Evolutionary conservation across 495 filamentous ascomycete species (phyloP), one percentile per base, ranked within the genome.

Genomic region (Hypoxylon intermedium): DNA sequence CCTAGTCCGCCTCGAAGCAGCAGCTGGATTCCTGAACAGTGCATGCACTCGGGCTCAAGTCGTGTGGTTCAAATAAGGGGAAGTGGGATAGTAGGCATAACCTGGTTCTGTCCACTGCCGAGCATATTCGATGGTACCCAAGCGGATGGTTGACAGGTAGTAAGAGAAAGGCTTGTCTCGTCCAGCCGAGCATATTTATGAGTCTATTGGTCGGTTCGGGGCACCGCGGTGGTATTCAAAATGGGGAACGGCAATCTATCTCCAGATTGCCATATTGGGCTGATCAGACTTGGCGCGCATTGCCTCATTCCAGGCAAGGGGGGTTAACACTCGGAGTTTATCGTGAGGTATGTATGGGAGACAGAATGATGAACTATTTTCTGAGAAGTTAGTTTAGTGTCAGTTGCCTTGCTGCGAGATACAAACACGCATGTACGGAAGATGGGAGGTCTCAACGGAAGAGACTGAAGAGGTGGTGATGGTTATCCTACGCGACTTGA

Each of bases 241-340:
- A 47, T 19, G 33, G 53, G n/a, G 42, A 57, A 57, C 53, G 53
- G 53, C 42, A 57, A 40, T 47, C 41, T 33, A 24, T 57, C 36
- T 57, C 53, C 53, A 57, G 53, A 47, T 57, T 57, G 5, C 53
- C 53, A 40, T 7, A 48, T 57, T 48, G 21, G 43, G 53, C 41
- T 23, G 31, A 37, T 38, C 6, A 34, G 53, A 31, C 34, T 48
- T 42, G 34, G 31, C 20, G 6, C 18, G 20, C 20, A 15, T 44
- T 13, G 28, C 41, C 20, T 28, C 41, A 44, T 28, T 2, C 21
- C 13, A 44, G 13, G 41, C 41, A 13, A 21, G 15, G 11, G 38
- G 9, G 13, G n/a, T n/a, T n/a, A n/a, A 40, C 13, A 6, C 13
- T 2, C 4, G 37, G 37, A n/a, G n/a, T n/a, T n/a, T n/a, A n/a